phyloP scores from a whole-genome alignment of 1,284 basidiomycete species.

The Malassezia brasiliensis region DNA sequence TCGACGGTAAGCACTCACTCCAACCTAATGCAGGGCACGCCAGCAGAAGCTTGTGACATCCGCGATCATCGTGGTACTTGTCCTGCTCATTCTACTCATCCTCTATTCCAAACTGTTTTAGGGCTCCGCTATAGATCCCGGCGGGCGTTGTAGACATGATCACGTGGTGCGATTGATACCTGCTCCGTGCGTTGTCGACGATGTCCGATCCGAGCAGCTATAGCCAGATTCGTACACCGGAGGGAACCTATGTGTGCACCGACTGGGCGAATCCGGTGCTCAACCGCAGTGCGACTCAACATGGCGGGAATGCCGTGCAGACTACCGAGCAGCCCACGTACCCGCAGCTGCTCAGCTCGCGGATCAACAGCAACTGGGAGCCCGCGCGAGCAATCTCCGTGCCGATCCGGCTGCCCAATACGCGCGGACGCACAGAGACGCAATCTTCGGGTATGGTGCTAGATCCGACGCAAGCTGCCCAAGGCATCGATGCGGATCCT shows the following conservation, averaged over 20 bases:
- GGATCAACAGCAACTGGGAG: too few relatives aligned
- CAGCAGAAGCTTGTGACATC: slow-evolving; percentile 45
- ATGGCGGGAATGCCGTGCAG: not conserved
- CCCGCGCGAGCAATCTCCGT: too few relatives aligned
- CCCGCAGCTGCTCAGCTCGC: too few relatives aligned
- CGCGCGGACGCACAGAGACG: too few relatives aligned
- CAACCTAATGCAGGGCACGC: slow-evolving; percentile 29
- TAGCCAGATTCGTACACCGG: slow-evolving; percentile 24
- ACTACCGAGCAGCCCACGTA: not conserved
- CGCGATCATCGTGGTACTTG: slow-evolving; percentile 42
- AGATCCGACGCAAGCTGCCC: slow-evolving; percentile 19
- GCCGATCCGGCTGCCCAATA: too few relatives aligned
- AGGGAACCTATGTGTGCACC: slow-evolving; percentile 28
- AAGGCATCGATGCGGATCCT: slow-evolving; percentile 34
- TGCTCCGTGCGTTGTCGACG: not conserved
- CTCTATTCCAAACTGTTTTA: slow-evolving; percentile 39
- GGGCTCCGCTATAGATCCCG: not conserved
- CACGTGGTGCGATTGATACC: too few relatives aligned
- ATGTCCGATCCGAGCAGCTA: not conserved
- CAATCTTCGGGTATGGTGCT: not conserved
- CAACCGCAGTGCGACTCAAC: not conserved
- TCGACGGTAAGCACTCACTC: slow-evolving; percentile 51
- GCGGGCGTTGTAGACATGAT: too few relatives aligned
- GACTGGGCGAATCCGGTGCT: slow-evolving; percentile 21
- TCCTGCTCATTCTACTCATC: slow-evolving; percentile 46